Evolutionary conservation across 352 stramenopile species (phyloP).

Genomic region (Globisporangium cederbergense): DNA sequence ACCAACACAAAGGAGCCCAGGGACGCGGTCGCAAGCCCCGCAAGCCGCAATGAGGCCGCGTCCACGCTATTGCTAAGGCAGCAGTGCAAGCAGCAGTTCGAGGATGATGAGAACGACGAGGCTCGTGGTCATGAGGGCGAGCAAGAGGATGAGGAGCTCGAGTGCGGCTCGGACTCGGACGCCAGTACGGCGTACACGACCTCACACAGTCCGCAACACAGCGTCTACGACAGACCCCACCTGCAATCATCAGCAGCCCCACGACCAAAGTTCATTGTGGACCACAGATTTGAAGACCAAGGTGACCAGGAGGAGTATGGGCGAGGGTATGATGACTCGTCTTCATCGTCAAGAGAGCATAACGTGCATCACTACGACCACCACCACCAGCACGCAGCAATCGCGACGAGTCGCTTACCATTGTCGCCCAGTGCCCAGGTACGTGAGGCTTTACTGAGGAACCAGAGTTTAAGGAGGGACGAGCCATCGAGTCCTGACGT

Average conservation of each 20-base stretch:
- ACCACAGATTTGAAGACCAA: neutral
- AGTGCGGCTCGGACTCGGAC: constrained; percentile 16
- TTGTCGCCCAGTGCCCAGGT: constrained; percentile 60
- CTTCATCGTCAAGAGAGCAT: neutral
- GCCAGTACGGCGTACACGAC: constrained; percentile 6
- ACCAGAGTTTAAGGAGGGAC: constrained; percentile 20
- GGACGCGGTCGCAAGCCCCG: constrained; percentile 13
- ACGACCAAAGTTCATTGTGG: neutral
- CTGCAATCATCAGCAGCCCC: neutral
- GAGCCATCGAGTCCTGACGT: neutral
- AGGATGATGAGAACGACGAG: constrained; percentile 19
- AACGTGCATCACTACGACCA: neutral
- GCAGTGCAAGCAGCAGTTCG: constrained; percentile 18
- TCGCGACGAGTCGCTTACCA: constrained; percentile 17
- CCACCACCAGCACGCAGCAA: neutral
- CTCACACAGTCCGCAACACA: constrained; percentile 2
- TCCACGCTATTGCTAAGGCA: constrained; percentile 36
- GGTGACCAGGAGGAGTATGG: neutral
- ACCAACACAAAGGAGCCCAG: constrained; percentile 28
- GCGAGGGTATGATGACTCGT: neutral
- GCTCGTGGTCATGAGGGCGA: constrained; percentile 18
- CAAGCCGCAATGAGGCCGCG: constrained; percentile 40
- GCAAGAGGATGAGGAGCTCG: constrained; percentile 15
- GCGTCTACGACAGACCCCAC: neutral
- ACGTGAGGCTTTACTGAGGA: constrained; percentile 41